phyloP scores from a whole-genome alignment of 2,329 filamentous ascomycete species.

The Cytospora leucostoma region DNA sequence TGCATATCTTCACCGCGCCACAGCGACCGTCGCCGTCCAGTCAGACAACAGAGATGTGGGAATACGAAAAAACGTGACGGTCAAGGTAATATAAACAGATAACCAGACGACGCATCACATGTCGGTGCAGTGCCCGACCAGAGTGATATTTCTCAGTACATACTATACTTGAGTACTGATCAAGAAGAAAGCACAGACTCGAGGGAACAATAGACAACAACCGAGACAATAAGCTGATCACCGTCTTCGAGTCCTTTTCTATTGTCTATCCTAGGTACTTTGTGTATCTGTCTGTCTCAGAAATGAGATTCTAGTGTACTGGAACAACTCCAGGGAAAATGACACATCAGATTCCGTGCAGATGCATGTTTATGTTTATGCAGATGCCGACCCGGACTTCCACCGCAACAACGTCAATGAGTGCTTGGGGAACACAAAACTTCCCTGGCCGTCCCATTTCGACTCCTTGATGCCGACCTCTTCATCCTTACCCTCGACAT shows the following conservation, averaged over 20 bases:
- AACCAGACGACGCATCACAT: background rate
- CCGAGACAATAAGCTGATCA: background rate
- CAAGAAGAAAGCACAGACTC: background rate
- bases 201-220: background rate
- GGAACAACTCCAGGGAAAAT: slow-evolving; percentile 15
- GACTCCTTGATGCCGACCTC: slow-evolving; percentile 55
- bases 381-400: slow-evolving; percentile 32
- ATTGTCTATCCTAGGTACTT: slow-evolving; percentile 16
- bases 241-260: slow-evolving; percentile 1
- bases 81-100: background rate
- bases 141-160: no score
- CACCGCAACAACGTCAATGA: slow-evolving; percentile 68
- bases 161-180: no score
- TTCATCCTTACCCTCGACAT: slow-evolving; percentile 63
- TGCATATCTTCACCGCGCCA: slow-evolving; percentile 8
- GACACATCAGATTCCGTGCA: slow-evolving; percentile 19
- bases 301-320: background rate
- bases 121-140: background rate
- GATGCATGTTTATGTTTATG: background rate
- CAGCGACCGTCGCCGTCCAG: background rate
- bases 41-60: background rate
- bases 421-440: slow-evolving; percentile 68
- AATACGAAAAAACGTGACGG: background rate
- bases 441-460: slow-evolving; percentile 63
- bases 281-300: background rate